phyloP scores from a whole-genome alignment of 257 asterid species.

The Solanum medicagineum region DNA sequence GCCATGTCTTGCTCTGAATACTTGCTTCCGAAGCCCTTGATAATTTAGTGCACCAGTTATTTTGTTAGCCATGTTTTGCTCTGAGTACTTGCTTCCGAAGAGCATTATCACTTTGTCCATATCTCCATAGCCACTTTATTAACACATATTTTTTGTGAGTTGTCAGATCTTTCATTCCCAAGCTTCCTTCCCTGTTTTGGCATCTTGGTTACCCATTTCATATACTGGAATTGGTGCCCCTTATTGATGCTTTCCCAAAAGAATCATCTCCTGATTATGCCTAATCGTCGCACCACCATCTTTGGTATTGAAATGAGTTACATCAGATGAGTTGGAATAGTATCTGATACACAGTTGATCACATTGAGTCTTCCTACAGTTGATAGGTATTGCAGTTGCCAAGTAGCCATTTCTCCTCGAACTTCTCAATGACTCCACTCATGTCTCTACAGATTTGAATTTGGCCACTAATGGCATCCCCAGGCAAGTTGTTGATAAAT shows the following conservation, averaged over 20 bases:
- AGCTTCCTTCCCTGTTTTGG: neutral
- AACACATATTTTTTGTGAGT: neutral
- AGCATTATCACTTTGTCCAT: neutral
- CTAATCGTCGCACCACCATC: neutral
- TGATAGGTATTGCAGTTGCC: neutral
- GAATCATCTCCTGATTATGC: neutral
- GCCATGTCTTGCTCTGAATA: neutral
- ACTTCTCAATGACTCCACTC: neutral
- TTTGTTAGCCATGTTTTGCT: neutral
- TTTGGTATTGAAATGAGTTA: neutral
- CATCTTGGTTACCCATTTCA: neutral
- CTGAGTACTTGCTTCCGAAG: neutral
- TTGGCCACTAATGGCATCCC: neutral
- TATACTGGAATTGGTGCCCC: neutral
- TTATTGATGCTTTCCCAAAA: neutral
- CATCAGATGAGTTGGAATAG: neutral
- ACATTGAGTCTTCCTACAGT: neutral
- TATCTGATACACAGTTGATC: neutral
- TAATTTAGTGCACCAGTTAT: too few species aligned
- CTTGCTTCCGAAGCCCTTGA: too few species aligned
- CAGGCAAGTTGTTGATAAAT: neutral
- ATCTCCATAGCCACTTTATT: neutral
- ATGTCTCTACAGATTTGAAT: neutral
- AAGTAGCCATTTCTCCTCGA: neutral
- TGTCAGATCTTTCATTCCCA: neutral